Evolutionary conservation across 805 yeast species (phyloP).

Genomic region (Deakozyma indianensis): DNA sequence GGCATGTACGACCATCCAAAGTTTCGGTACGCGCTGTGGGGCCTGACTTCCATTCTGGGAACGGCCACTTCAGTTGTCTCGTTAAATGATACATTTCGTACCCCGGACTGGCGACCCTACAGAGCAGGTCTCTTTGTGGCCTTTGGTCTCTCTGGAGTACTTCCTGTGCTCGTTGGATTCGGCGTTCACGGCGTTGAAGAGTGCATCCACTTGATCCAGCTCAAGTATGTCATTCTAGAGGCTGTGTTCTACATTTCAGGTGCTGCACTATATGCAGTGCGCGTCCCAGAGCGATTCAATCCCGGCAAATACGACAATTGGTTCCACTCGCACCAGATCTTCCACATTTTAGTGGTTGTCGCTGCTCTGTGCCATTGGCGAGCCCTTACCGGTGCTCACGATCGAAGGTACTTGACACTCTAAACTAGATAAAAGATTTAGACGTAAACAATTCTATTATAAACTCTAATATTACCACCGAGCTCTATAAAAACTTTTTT

Average conservation of each 20-base stretch:
- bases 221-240: constrained; percentile 52
- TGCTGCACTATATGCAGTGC: constrained; percentile 60
- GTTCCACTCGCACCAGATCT: constrained; percentile 79
- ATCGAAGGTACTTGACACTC: constrained; percentile 7
- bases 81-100: constrained; percentile 49
- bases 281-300: constrained; percentile 58
- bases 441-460: too few relatives aligned
- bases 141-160: constrained; percentile 64
- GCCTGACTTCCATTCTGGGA: constrained; percentile 44
- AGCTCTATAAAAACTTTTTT: neutral
- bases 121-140: constrained; percentile 66
- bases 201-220: constrained; percentile 36
- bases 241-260: constrained; percentile 67
- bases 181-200: constrained; percentile 33
- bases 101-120: constrained; percentile 57
- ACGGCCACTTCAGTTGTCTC: constrained; percentile 47
- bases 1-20: constrained; percentile 27
- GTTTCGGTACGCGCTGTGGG: constrained; percentile 19
- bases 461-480: neutral
- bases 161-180: constrained; percentile 52
- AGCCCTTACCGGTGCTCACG: constrained; percentile 46
- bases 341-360: constrained; percentile 61
- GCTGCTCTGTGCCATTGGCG: constrained; percentile 64
- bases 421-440: too few relatives aligned
- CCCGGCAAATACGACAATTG: constrained; percentile 55